Base-by-base conservation (phyloP, 2,329 filamentous ascomycete genomes). In the Cercospora brassicicola region DNA sequence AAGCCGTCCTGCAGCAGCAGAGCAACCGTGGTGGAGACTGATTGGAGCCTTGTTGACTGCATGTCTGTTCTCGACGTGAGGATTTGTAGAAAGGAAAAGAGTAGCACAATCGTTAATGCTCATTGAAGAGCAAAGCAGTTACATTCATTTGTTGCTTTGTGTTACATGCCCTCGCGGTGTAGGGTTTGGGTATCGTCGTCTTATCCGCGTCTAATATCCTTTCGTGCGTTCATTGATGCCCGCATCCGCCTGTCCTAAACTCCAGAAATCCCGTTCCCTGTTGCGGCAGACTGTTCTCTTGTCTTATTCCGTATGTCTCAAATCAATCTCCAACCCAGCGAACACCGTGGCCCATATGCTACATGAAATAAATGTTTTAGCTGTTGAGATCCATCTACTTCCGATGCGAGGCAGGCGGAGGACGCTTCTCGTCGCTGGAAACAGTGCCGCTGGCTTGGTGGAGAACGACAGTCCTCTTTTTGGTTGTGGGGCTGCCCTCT, bases 371-470 rank as follows among this genome's bases (percentile, higher is more conserved):
- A 28, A 10, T 4, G 11, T 23, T 57, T 15, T 30, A n/a, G 11
- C 23, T 31, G 30, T 59, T 20, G 11, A 36, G 55, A 2, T 26
- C 9, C 48, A 8, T 59, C n/a, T 59, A 59, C 30, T 59, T 59
- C 31, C 55, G 55, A 59, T 59, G 55, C 28, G 55, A 59, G 31
- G 55, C 30, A 33, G 28, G 28, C n/a, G 28, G 28, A 11, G 28
- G 28, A 31, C 55, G 55, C 28, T 59, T 59, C 59, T 62, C 55
- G 26, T 68, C 66, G 33, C 59, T 45, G 15, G 62, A 51, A 8
- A 69, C 62, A 23, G 62, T 53, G 18, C 70, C 70, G 39, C 63
- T 67, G 6, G 68, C 66, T 33, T 68, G 61, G 45, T 72, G 70
- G 18, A 71, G 30, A n/a, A 69, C 66, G 15, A 56, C 62, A n/a